Base-by-base conservation (phyloP, 805 yeast genomes). In the Kuraishia borneana region DNA sequence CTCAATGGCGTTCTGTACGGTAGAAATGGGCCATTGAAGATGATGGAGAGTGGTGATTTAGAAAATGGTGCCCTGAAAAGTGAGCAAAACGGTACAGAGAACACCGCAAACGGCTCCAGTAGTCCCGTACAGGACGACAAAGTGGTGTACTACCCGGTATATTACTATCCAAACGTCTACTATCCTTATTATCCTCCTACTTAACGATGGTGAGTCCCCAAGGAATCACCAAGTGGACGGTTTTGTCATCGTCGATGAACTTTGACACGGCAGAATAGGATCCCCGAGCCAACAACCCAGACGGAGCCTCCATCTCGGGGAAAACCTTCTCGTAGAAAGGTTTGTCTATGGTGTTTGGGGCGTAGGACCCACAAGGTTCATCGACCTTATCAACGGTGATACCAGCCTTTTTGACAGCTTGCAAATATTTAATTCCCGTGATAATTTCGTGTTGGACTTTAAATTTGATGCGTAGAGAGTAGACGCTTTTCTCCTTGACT, bases 241-340 rank as follows among this genome's bases (percentile, higher is more conserved):
- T 68, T 46, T 79, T 76, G 54, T 88, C 96, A 56, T 87, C 96
- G 48, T 88, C 96, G 30, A 83, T 65, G 48, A 87, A 85, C 55
- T 80, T 83, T 12, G 94, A 77, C 23, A 70, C 65, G 5, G 94
- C 94, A 30, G 77, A 70, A 60, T 84, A 88, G 32, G 73, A 67
- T 26, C 96, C 96, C 57, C 96, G 73, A 3, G 92, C 95, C 42
- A 88, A 57, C 54, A 88, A 56, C 1, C 96, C 96, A 31, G 84
- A 69, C 25, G 96, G 96, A 5, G 96, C 96, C 55, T 85, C 95
- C 39, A 82, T 87, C 48, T 71, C 82, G 8, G 78, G 81, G 43
- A 75, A 79, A 26, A 50, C 56, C 18, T 46, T 43, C 50, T 85
- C 95, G 53, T 87, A 87, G 51, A 56, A 79, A 6, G 94, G 95